Base-by-base conservation (phyloP, 164 flowering plant genomes). In the Liquidambar formosana region DNA sequence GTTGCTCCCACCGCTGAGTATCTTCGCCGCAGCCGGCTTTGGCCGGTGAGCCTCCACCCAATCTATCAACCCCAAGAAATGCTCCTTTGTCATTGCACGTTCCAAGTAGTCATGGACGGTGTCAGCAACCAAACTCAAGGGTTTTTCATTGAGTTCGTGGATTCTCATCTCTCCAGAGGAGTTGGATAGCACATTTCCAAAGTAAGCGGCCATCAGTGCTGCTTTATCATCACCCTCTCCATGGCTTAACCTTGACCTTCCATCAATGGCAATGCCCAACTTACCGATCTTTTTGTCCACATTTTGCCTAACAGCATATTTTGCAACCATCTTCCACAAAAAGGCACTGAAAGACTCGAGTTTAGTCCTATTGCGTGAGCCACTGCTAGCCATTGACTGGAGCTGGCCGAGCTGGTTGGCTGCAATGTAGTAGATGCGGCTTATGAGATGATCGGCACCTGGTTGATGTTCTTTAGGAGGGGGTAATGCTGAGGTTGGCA, bases 1-100 rank as follows among this genome's bases (percentile, higher is more conserved):
- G 8, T 63, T 53, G 14, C 41, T 61, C 13, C 72, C 78, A n/a
- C 10, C 67, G 53, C 66, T 16, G 57, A 78, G 86, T 2, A 85
- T 77, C 78, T 63, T 78, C 0, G 88, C 63, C 49, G 81, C 11
- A 1, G 66, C 68, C 1, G 81, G 78, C 53, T 71, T 71, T 0
- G 89, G 89, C 8, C 90, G 73, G 46, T 71, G 89, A 9, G 77
- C 78, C 79, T 88, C 87, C 43, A 86, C 90, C 85, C 83, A 88
- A 47, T 88, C 89, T 0, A 88, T 75, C 65, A 88, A 56, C 13
- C 82, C 86, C 64, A 80, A 53, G 72, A 88, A 88, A 64, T 86
- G 89, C 45, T 85, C 90, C 41, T 80, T 63, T 0, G 68, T 82
- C 14, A 27, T 53, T 0, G 84, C 85, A 0, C 16, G 10, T 9